These are phyloP conservation scores for Cryptosporidium ubiquitum DNA, from an alignment of 169 alveolate genomes.

Conservation along the genomic window DNA sequence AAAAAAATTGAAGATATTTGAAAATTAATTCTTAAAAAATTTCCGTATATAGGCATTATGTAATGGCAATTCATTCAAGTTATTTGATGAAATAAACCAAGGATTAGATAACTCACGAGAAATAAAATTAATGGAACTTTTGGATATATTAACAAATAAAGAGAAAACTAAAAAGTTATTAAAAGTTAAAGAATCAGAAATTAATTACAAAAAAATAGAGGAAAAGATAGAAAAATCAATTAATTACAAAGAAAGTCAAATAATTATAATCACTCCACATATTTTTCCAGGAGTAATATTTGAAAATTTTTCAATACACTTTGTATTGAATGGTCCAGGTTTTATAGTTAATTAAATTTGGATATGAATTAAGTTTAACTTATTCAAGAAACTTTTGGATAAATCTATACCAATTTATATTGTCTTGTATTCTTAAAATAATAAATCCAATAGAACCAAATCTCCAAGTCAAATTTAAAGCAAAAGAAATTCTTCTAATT, in stretches of 20 bases:
- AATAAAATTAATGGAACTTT: conserved; percentile 61
- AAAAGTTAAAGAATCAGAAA: not conserved
- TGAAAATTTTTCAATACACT: conserved; percentile 56
- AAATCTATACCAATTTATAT: conserved; percentile 30
- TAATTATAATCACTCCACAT: conserved; percentile 70
- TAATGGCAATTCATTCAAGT: conserved; percentile 26
- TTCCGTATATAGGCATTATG: conserved; percentile 32
- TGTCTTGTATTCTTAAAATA: conserved; percentile 36
- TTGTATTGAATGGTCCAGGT: conserved; percentile 74
- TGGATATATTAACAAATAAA: conserved; percentile 40
- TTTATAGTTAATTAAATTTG: not conserved
- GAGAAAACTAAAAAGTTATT: conserved; percentile 30
- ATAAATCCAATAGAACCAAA: conserved; percentile 50
- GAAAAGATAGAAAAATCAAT: not conserved
- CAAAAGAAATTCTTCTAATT: conserved; percentile 58
- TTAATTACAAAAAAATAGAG: not conserved
- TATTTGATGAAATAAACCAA: conserved; percentile 69
- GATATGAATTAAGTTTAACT: not conserved
- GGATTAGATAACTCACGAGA: conserved; percentile 74
- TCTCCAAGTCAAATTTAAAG: conserved; percentile 63
- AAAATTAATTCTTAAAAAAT: not conserved
- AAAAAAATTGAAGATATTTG: too few species aligned
- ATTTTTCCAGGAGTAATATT: conserved; percentile 62
- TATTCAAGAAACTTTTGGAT: conserved; percentile 3
- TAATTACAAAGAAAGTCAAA: conserved; percentile 1